Evolutionary conservation across 176 grass and related monocot species (phyloP).

Genomic region (Sorghum bicolor): Sorghum_bicolor_NCBIv3 NC_012875.2:58420001-58420500

Average conservation of each 20-base stretch:
- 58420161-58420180: background rate
- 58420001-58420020: too few species aligned
- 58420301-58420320: background rate
- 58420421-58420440: constrained; percentile 9
- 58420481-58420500: background rate
- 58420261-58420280: background rate
- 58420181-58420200: background rate
- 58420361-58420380: background rate
- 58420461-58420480: background rate
- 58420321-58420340: background rate
- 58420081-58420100: background rate
- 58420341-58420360: background rate
- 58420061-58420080: background rate
- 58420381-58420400: background rate
- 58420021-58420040: too few species aligned
- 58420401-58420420: background rate
- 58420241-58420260: background rate
- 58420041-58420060: too few species aligned
- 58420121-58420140: background rate
- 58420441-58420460: background rate
- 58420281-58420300: background rate
- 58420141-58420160: background rate
- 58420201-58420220: background rate
- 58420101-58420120: background rate
- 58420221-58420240: background rate